These are phyloP conservation scores for Trichoderma hamatum DNA, from an alignment of 2,329 filamentous ascomycete species.

Conservation along the genomic window DNA sequence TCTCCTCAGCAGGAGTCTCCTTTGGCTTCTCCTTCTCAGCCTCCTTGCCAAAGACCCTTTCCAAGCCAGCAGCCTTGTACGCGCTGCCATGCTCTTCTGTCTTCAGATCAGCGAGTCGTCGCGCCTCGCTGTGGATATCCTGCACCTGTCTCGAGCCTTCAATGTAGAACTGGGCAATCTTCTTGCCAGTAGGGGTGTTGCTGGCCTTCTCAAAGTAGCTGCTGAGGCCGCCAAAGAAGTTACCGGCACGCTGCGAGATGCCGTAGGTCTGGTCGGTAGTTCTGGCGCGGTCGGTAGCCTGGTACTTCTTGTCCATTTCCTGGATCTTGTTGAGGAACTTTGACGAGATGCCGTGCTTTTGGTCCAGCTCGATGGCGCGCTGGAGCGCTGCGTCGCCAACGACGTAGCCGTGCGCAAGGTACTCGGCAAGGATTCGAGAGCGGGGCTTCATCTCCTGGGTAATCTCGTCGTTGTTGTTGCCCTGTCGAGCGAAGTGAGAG, in stretches of 20 bases:
- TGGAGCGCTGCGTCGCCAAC: slow-evolving; percentile 76
- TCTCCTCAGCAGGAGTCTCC: slow-evolving; percentile 30
- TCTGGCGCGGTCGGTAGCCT: slow-evolving; percentile 84
- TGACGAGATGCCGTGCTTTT: slow-evolving; percentile 81
- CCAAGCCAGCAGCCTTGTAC: slow-evolving; percentile 61
- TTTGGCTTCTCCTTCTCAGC: slow-evolving; percentile 33
- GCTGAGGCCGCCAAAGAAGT: slow-evolving; percentile 65
- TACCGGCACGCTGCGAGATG: slow-evolving; percentile 72
- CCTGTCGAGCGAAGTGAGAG: slow-evolving; percentile 56
- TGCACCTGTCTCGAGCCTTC: slow-evolving; percentile 84
- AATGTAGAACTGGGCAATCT: slow-evolving; percentile 84
- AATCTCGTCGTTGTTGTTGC: slow-evolving; percentile 69
- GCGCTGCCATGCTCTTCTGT: slow-evolving; percentile 63
- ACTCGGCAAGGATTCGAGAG: slow-evolving; percentile 90
- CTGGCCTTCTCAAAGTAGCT: slow-evolving; percentile 96
- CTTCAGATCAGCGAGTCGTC: slow-evolving; percentile 87
- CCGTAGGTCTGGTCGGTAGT: slow-evolving; percentile 84
- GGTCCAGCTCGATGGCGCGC: slow-evolving; percentile 82
- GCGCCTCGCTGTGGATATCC: slow-evolving; percentile 91
- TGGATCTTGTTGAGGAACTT: slow-evolving; percentile 78
- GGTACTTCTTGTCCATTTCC: slow-evolving; percentile 81
- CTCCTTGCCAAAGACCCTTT: slow-evolving; percentile 61
- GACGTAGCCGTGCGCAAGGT: slow-evolving; percentile 91
- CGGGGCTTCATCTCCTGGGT: slow-evolving; percentile 97
- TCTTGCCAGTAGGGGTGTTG: slow-evolving; percentile 84